Conservation (phyloP, 2,329 filamentous ascomycete species). For the Penicillium sp. region DNA sequence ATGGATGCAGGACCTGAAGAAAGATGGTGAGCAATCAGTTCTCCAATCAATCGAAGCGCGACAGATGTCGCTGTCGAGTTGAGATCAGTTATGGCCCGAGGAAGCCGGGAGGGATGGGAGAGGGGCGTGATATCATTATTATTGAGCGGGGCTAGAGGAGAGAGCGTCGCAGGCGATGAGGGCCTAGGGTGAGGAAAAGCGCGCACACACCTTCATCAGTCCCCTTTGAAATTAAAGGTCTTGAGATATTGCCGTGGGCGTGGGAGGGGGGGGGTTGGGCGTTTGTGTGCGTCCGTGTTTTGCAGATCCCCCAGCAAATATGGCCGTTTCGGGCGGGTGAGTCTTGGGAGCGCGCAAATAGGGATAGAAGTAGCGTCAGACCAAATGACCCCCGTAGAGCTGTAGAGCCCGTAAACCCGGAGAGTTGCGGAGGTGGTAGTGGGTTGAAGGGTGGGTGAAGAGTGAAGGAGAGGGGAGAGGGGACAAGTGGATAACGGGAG, state of each 20-base stretch:
- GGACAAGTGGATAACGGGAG: constrained; percentile 21
- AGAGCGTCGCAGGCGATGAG: neutral
- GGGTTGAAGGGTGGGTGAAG: constrained; percentile 3
- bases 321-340: constrained; percentile 11
- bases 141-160: constrained; percentile 6
- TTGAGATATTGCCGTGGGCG: constrained; percentile 7
- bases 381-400: neutral
- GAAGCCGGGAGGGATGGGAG: constrained; percentile 7
- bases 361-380: constrained; percentile 1
- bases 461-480: constrained; percentile 13
- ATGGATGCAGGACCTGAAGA: constrained; percentile 19
- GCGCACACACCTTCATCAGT: constrained; percentile 31
- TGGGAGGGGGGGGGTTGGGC: constrained; percentile 11
- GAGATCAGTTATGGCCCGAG: constrained; percentile 5
- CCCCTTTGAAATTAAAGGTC: constrained; percentile 20
- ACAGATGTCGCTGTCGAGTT: constrained; percentile 17
- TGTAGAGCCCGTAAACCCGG: neutral
- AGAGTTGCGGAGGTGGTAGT: neutral
- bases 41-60: constrained; percentile 17
- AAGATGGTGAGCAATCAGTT: constrained; percentile 19
- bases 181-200: constrained; percentile 4
- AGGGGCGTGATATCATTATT: constrained; percentile 30
- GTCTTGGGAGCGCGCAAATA: neutral
- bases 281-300: constrained; percentile 21
- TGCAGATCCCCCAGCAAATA: constrained; percentile 16